These are phyloP conservation scores for Xanthoconium stramineum DNA, from an alignment of 768 basidiomycete genomes.

Conservation along the genomic window DNA sequence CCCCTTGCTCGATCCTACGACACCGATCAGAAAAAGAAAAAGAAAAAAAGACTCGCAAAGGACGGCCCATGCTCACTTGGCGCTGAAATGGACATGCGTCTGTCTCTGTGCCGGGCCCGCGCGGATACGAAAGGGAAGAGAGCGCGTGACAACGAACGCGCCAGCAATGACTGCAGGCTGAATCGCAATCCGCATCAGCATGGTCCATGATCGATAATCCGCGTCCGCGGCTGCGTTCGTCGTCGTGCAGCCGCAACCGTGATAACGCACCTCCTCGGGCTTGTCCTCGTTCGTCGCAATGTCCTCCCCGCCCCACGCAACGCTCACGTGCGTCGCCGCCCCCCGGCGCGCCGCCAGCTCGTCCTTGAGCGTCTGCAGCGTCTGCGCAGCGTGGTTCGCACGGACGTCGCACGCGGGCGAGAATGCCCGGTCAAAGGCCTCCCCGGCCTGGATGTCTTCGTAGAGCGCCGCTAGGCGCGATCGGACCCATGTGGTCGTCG, in stretches of 20 bases:
- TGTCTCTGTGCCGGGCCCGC: constrained; percentile 35
- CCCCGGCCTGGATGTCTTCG: constrained; percentile 12
- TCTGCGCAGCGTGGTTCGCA: constrained; percentile 27
- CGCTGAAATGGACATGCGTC: constrained; percentile 37
- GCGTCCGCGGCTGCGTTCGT: background rate
- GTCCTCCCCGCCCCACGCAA: constrained; percentile 35
- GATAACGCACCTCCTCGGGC: constrained; percentile 19
- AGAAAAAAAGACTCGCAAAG: no score
- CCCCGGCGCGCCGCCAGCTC: constrained; percentile 21
- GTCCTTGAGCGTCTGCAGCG: constrained; percentile 28
- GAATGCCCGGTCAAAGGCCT: constrained; percentile 31
- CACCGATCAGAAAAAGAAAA: background rate
- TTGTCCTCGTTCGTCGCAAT: constrained; percentile 28
- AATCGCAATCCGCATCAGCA: background rate
- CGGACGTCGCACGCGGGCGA: constrained; percentile 33
- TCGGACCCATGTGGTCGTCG: constrained; percentile 29
- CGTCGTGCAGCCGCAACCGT: no score
- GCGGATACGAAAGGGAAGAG: constrained; percentile 40
- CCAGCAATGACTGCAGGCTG: constrained; percentile 41
- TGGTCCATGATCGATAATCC: no score
- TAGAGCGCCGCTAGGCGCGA: constrained; percentile 29
- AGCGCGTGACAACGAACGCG: constrained; percentile 36
- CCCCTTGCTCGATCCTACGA: constrained; percentile 26
- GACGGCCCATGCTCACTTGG: constrained; percentile 28
- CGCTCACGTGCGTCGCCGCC: constrained; percentile 16